Evolutionary conservation across 805 yeast genomes (phyloP), one percentile per base, ranked within the genome.

Genomic region (Cyberlindnera meyerae): DNA sequence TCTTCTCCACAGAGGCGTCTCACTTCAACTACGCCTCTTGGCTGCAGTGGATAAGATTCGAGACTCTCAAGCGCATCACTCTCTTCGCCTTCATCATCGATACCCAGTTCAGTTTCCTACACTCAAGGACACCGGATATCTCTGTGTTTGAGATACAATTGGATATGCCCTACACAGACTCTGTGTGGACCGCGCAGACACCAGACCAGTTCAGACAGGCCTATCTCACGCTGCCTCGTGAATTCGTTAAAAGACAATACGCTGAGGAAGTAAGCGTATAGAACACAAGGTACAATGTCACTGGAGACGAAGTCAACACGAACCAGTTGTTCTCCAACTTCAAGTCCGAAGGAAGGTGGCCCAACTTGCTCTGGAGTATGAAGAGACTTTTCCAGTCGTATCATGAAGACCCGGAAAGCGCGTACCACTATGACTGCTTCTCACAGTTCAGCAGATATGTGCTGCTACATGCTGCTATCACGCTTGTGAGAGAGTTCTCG

Each of bases 21-120:
- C 22, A 20, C 24, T 21, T 42, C 44, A 29, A 42, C 17, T 37
- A 27, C 20, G 24, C 38, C 5, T 25, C 38, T 4, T 73, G 79
- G 79, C 39, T 45, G 8, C 60, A 63, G 13, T 73, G 78, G 78
- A 57, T 66, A 3, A 37, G 54, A 18, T 65, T 62, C 43, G 79
- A 74, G 43, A 52, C 66, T 21, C 49, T 61, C 34, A 73, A 71
- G 44, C 49, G 75, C 38, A 40, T 63, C 5, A 63, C 66, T 0
- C 65, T 59, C 28, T 60, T 68, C 38, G 65, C 61, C 11, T 70
- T 63, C 41, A 49, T 67, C 0, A 49, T 62, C 22, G 75, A 70
- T 40, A 49, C 69, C 11, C 71, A 67, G 35, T 58, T 54, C 18
- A 58, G 66, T 5, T 54, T 63, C 12, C 49, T 68, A 6, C 52